Evolutionary conservation across 2,329 filamentous ascomycete species (phyloP), one percentile per base, ranked within the genome.

Genomic region (Didymella lethalis): DNA sequence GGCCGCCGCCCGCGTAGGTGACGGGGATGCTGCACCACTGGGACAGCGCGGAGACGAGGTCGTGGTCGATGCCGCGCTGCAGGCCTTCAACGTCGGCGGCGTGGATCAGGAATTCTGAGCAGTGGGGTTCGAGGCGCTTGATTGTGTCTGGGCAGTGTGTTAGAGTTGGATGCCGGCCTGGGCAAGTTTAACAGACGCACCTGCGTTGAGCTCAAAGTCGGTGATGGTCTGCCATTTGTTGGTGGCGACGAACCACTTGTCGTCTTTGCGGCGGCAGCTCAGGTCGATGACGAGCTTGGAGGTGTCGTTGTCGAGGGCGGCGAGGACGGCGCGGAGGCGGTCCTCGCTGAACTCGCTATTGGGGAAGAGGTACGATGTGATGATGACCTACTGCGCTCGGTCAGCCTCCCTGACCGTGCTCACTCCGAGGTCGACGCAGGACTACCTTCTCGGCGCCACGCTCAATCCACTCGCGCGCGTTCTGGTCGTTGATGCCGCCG

Each of bases 151-250:
- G 14, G 32, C 4, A 34, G 32, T 14, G 31, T 29, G 28, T 31
- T 31, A 31, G 29, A 23, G 23, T 23, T 23, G 2, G 23, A 23
- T 23, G 23, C 23, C 23, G 23, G 23, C 23, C 3, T 3, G 23
- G 23, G 23, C 23, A 3, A 23, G 23, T 23, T 23, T 23, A 3
- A 2, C 2, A 2, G n/a, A 40, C 78, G 56, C 79, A 93, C 94
- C 91, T 83, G 91, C 83, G 64, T 89, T 94, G 64, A 99, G 88
- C 75, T 97, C 92, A 88, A 97, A 96, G 71, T 97, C 92, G 1
- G 95, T 98, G 55, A 98, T 89, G 1, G 92, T 97, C 83, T 98
- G 95, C 95, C 95, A 99, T 77, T 96, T 96, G 78, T 99, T 92
- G 90, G 96, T 99, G 54, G 95, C 94, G n/a, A 99, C 95, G 71